Base-by-base conservation (phyloP, 164 flowering plant genomes). In the Platanus orientalis region DNA sequence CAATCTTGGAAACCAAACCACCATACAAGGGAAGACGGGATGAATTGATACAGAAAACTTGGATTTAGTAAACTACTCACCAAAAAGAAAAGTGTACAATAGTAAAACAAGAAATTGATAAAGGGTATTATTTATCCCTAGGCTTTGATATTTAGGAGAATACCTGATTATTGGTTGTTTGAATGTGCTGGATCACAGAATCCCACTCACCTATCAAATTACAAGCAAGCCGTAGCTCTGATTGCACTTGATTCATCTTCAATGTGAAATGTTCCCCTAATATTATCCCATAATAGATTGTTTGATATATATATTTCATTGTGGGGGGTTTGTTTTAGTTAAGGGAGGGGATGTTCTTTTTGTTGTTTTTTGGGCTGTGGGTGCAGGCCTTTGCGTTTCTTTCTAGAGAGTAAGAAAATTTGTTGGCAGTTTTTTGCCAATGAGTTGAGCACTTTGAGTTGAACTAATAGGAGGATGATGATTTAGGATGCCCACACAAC, bases 121-220 rank as follows among this genome's bases (percentile, higher is more conserved):
- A 6, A 34, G 51, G 30, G 6, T 30, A 45, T 16, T 45, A 19
- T 5, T 2, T 61, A 47, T 12, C 39, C 26, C 20, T 36, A 23
- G 32, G 4, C 27, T 14, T 27, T n/a, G 55, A 19, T 39, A 62
- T 24, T 13, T 48, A n/a, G 25, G 7, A 64, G 26, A 62, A 54
- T 57, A 92, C 97, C 97, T 95, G 94, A 76, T 81, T 84, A 77
- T 95, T 95, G 54, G 96, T 92, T 11, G 69, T 71, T 32, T 76
- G 90, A 60, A 95, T 74, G 14, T 73, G 80, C 68, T 88, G 97
- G 44, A 85, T 72, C 68, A 92, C 98, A 45, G 88, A 57, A 66
- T 95, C 99, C 63, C 83, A 77, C 77, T 95, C 99, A 56, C 92
- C 96, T 71, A 95, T 87, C 81, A 95, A 71, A 60, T 93, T 85